Base-by-base conservation (phyloP, 805 yeast species). In the Ogataea minuta region DNA sequence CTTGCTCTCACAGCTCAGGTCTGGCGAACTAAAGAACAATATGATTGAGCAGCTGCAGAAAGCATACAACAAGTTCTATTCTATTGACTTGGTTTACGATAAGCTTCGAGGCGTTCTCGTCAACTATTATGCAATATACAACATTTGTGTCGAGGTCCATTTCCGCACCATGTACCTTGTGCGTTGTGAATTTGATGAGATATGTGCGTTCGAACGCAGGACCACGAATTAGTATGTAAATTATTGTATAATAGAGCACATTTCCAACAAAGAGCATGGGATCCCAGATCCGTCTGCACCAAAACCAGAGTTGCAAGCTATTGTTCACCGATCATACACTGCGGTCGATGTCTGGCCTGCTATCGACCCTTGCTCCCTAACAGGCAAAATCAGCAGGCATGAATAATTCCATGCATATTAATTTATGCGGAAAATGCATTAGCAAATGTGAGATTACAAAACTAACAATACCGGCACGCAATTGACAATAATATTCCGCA, bases 101-200 rank as follows among this genome's bases (percentile, higher is more conserved):
- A 35, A 36, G 12, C 16, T 53, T 13, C 35, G 45, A 17, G 16
- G 13, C 6, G 20, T 50, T 26, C 42, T 44, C 15, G 25, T 14
- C 4, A 38, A 31, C 16, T 52, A 52, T 30, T 53, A 52, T 28
- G 14, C 37, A 9, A 19, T 50, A 16, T 48, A 21, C 39, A 46
- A 52, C 31, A 15, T 46, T 9, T 46, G 49, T 14, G 36, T 46
- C 15, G 52, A 45, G 31, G 32, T 49, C 2, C 48, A 53, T 29
- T 28, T 11, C 26, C 37, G 31, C 9, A 44, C 23, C 8, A 24
- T 52, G 34, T 10, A 13, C 20, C 34, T 30, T 4, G 44, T 34
- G 4, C 30, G 33, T 16, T 15, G 11, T 12, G 52, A 49, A 21
- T 44, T 47, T 23, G 46, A 37, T 8, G 48, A 40, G 14, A 42